A percentile compares a stretch with the other conserved stretches of the same genome.
Conservation (phyloP, 208 protist species). For the Trypanosoma avium region DNA sequence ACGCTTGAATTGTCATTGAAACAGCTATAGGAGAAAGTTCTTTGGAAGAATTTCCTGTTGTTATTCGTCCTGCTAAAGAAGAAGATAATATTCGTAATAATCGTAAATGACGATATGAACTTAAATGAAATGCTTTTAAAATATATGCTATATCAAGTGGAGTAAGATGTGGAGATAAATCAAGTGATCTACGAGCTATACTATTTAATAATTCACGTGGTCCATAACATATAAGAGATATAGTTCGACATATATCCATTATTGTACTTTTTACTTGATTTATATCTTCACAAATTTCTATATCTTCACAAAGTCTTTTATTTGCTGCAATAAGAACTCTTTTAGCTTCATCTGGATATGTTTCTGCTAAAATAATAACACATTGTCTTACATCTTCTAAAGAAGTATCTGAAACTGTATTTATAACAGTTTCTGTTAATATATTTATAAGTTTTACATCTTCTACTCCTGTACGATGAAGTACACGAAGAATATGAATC, state of each 20-base stretch:
- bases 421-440: slow-evolving; percentile 33
- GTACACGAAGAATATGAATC: slow-evolving; percentile 35
- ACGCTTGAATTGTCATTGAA: slow-evolving; percentile 15
- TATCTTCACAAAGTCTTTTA: slow-evolving; percentile 32
- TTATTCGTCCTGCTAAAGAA: slow-evolving; percentile 19
- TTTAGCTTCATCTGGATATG: slow-evolving; percentile 22
- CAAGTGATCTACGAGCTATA: slow-evolving; percentile 35
- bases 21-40: slow-evolving; percentile 17
- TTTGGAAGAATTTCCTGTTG: background rate
- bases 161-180: slow-evolving; percentile 34
- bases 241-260: slow-evolving; percentile 22
- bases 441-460: slow-evolving; percentile 30
- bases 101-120: slow-evolving; percentile 56
- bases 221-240: slow-evolving; percentile 31
- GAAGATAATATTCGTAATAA: slow-evolving; percentile 43
- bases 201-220: slow-evolving; percentile 58
- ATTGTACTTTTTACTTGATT: slow-evolving; percentile 10
- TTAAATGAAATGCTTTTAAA: slow-evolving; percentile 40
- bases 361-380: slow-evolving; percentile 22
- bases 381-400: slow-evolving; percentile 30
- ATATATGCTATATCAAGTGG: slow-evolving; percentile 38
- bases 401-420: slow-evolving; percentile 30
- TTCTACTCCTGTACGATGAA: slow-evolving; percentile 28
- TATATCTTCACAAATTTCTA: slow-evolving; percentile 28
- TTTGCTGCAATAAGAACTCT: slow-evolving; percentile 35